A percentile compares a stretch with the other conserved stretches of the same genome.
Conservation (phyloP, 331 rosid species). For the Saraca asoca region DNA sequence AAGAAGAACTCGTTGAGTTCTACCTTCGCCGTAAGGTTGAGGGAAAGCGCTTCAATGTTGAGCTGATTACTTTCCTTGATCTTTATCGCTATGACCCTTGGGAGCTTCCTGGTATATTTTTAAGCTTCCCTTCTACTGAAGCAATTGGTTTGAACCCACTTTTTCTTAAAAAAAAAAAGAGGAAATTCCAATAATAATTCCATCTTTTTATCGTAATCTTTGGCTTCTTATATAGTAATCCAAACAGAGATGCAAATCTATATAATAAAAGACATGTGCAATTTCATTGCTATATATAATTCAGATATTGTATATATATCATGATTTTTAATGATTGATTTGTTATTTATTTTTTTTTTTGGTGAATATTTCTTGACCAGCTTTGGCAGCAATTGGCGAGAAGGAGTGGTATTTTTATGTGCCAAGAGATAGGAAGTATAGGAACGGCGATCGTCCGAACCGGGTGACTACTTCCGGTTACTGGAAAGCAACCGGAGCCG, state of each 20-base stretch:
- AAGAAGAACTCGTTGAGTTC: conserved; percentile 95
- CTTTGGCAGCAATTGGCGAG: conserved; percentile 96
- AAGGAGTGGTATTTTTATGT: conserved; percentile 99
- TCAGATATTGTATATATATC: background rate
- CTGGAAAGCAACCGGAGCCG: conserved; percentile 99
- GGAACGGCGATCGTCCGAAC: conserved; percentile 93
- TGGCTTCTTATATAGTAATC: background rate
- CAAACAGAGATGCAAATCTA: too few relatives aligned
- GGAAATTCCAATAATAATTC: background rate
- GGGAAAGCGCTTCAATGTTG: conserved; percentile 99
- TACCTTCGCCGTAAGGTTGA: conserved; percentile 99
- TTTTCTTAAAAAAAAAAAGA: background rate
- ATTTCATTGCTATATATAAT: too few relatives aligned
- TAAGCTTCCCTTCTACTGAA: background rate
- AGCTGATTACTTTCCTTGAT: conserved; percentile 98
- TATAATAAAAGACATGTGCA: too few relatives aligned
- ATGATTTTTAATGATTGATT: background rate
- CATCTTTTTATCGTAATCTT: background rate
- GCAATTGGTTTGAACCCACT: background rate
- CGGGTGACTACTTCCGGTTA: conserved; percentile 96
- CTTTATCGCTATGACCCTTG: conserved; percentile 99
- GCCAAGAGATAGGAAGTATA: conserved; percentile 84
- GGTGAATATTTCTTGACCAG: conserved; percentile 36
- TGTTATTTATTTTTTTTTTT: background rate
- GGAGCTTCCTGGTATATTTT: conserved; percentile 87